These are phyloP conservation scores for Taphrina sp. DNA, from an alignment of 1,139 yeast genomes.

Conservation along the genomic window DNA sequence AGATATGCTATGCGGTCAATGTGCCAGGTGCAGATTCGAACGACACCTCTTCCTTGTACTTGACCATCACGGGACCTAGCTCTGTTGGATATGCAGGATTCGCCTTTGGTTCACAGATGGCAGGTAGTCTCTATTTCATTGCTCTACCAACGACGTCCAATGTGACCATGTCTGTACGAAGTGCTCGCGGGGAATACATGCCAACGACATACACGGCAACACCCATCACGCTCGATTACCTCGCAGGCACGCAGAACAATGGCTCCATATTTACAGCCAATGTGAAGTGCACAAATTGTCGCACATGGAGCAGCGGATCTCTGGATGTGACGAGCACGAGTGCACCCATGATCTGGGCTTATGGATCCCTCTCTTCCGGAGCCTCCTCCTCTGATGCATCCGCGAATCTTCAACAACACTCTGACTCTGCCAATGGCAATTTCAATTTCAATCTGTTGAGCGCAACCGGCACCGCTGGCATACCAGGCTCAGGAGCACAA, in stretches of 20 bases:
- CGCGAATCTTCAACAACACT: slow-evolving; percentile 1
- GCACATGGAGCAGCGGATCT: slow-evolving; percentile 4
- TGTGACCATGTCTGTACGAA: slow-evolving; percentile 14
- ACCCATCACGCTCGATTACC: slow-evolving; percentile 1
- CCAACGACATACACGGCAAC: slow-evolving; percentile 6
- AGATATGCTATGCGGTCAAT: slow-evolving; percentile 1
- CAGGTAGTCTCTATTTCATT: slow-evolving; percentile 1
- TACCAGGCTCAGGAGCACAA: background rate
- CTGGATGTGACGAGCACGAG: background rate
- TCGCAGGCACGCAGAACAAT: background rate
- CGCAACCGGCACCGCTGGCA: background rate
- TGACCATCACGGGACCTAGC: slow-evolving; percentile 4
- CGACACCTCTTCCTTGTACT: slow-evolving; percentile 18
- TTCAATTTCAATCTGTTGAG: background rate
- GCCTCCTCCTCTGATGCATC: background rate
- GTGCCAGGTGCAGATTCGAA: background rate
- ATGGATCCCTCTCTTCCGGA: background rate
- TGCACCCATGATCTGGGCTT: slow-evolving; percentile 12
- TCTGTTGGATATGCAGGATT: slow-evolving; percentile 4
- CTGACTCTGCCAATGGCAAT: background rate
- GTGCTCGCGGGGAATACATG: background rate
- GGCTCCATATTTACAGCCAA: background rate
- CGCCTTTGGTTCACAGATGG: slow-evolving; percentile 3
- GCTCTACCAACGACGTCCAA: slow-evolving; percentile 3
- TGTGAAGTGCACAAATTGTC: slow-evolving; percentile 9